Conservation (phyloP, 345 rosid species). For the Clausena lansium region DNA sequence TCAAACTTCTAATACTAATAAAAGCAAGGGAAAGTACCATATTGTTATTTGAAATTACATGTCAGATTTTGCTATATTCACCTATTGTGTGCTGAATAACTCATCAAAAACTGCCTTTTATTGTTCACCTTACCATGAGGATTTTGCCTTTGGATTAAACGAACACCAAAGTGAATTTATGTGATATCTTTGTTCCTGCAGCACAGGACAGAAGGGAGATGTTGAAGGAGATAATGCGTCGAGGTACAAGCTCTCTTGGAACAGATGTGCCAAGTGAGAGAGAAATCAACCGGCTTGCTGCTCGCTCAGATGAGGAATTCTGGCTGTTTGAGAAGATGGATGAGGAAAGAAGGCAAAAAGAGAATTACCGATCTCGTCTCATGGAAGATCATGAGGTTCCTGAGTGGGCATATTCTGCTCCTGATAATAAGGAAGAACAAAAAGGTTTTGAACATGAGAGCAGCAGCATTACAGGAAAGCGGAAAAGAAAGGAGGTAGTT, state of each 20-base stretch:
- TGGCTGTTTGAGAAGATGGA: conserved; percentile 95
- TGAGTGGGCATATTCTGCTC: conserved; percentile 78
- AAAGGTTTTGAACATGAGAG: conserved; percentile 44
- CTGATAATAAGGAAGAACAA: conserved; percentile 56
- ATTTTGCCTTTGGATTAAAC: background rate
- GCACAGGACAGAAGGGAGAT: conserved; percentile 93
- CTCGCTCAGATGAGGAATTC: conserved; percentile 85
- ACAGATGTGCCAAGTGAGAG: conserved; percentile 97
- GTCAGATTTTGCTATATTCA: background rate
- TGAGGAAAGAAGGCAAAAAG: conserved; percentile 80
- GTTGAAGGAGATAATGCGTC: conserved; percentile 97
- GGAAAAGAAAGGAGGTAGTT: conserved; percentile 75
- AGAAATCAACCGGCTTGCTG: conserved; percentile 96
- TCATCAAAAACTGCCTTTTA: background rate
- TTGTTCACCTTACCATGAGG: background rate
- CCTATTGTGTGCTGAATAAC: background rate
- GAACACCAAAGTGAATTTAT: conserved; percentile 6
- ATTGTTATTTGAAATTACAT: no score
- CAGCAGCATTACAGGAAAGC: conserved; percentile 58
- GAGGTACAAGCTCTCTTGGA: conserved; percentile 94
- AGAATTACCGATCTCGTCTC: conserved; percentile 81
- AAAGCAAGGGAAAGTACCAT: background rate
- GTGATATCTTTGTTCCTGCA: conserved; percentile 38
- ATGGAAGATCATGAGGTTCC: conserved; percentile 98
- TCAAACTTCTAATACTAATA: background rate